These are phyloP conservation scores for Agroathelia rolfsii DNA, from an alignment of 1,284 basidiomycete species.

Conservation along the genomic window DNA sequence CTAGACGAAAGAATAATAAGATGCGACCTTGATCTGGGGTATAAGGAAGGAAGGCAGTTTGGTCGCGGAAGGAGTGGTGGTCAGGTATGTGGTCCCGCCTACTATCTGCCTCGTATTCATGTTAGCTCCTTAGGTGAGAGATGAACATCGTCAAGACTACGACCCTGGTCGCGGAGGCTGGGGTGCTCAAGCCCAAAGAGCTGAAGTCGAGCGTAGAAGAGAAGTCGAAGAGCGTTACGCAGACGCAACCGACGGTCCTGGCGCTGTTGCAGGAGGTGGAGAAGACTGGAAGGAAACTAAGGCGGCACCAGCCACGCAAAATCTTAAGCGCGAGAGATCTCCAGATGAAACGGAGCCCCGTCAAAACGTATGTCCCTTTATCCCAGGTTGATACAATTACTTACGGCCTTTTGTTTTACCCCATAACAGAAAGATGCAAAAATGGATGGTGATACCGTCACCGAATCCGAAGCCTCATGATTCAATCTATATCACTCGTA, in stretches of 20 bases:
- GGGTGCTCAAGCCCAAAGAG: slow-evolving; percentile 80
- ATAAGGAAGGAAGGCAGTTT: slow-evolving; percentile 95
- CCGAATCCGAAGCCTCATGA: too few relatives aligned
- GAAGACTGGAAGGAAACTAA: slow-evolving; percentile 72
- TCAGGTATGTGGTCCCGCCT: slow-evolving; percentile 44
- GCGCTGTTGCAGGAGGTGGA: slow-evolving; percentile 76
- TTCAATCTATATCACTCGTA: too few relatives aligned
- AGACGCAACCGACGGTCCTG: slow-evolving; percentile 71
- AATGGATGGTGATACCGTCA: too few relatives aligned
- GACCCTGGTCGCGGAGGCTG: slow-evolving; percentile 94
- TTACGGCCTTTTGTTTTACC: slow-evolving; percentile 9
- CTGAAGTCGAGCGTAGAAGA: slow-evolving; percentile 71
- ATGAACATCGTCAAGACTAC: slow-evolving; percentile 96
- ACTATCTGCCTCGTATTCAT: not conserved
- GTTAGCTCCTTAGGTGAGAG: slow-evolving; percentile 46
- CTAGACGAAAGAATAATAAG: slow-evolving; percentile 99
- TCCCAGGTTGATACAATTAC: slow-evolving; percentile 8
- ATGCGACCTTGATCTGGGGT: slow-evolving; percentile 97
- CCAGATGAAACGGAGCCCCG: slow-evolving; percentile 55
- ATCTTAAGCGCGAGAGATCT: slow-evolving; percentile 60
- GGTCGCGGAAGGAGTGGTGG: slow-evolving; percentile 95
- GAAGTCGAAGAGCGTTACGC: slow-evolving; percentile 87
- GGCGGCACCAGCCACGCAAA: slow-evolving; percentile 22
- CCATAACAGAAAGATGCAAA: too few relatives aligned
- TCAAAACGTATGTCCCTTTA: slow-evolving; percentile 32